phyloP scores from a whole-genome alignment of 2,329 filamentous ascomycete species.

The Aspergillus persii region DNA sequence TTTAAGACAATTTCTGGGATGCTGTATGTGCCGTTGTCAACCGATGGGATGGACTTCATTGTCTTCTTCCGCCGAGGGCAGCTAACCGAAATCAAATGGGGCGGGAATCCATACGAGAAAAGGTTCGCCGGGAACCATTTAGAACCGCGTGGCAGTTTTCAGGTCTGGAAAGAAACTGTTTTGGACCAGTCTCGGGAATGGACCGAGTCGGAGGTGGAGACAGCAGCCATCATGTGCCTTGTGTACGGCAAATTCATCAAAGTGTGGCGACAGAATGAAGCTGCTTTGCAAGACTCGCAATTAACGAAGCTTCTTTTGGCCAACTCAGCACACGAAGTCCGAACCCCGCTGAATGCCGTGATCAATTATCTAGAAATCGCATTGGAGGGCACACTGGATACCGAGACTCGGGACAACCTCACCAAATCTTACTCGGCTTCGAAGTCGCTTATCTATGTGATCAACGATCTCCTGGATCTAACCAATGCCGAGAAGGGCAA shows the following conservation, averaged over 20 bases:
- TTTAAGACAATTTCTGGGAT: slow-evolving; percentile 76
- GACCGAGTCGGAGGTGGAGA: slow-evolving; percentile 86
- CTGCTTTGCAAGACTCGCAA: slow-evolving; percentile 75
- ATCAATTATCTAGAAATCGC: slow-evolving; percentile 95
- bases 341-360: slow-evolving; percentile 87
- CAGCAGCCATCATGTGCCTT: slow-evolving; percentile 79
- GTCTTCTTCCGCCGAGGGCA: slow-evolving; percentile 80
- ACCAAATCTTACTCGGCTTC: slow-evolving; percentile 84
- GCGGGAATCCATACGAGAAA: slow-evolving; percentile 58
- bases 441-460: slow-evolving; percentile 89
- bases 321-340: slow-evolving; percentile 88
- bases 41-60: slow-evolving; percentile 77
- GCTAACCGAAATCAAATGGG: slow-evolving; percentile 78
- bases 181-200: slow-evolving; percentile 81
- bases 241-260: slow-evolving; percentile 91
- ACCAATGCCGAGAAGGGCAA: slow-evolving; percentile 85
- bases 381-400: slow-evolving; percentile 73
- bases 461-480: slow-evolving; percentile 85
- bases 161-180: slow-evolving; percentile 76
- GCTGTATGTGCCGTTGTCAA: slow-evolving; percentile 76
- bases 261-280: slow-evolving; percentile 89
- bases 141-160: slow-evolving; percentile 79
- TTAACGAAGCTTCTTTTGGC: slow-evolving; percentile 75
- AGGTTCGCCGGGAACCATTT: slow-evolving; percentile 72
- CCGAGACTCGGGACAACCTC: slow-evolving; percentile 81